Conservation (phyloP, 371 early-diverging fungal genomes). For the Saksenaea vasiformis region DNA sequence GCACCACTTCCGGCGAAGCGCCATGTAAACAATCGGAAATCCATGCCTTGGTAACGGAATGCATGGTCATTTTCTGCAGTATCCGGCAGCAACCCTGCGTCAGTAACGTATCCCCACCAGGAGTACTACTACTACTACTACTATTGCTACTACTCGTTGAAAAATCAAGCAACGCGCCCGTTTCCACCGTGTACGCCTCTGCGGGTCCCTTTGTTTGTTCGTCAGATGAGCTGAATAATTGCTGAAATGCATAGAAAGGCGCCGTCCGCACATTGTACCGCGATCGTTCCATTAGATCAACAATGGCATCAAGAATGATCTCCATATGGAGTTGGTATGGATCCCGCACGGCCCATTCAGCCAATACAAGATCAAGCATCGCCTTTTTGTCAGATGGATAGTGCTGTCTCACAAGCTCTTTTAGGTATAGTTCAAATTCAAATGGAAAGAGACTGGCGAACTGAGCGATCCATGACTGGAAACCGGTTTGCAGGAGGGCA, state of each 20-base stretch:
- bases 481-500: conserved; percentile 10
- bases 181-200: conserved; percentile 21
- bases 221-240: conserved; percentile 25
- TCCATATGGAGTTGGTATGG: conserved; percentile 22
- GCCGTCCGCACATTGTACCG: conserved; percentile 29
- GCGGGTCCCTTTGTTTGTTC: conserved; percentile 10
- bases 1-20: conserved; percentile 19
- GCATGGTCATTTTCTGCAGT: conserved; percentile 21
- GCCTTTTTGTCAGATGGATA: conserved; percentile 38
- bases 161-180: conserved; percentile 35
- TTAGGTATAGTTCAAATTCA: conserved; percentile 27
- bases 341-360: conserved; percentile 37
- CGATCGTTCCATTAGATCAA: conserved; percentile 7
- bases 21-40: conserved; percentile 22
- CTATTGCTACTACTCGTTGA: conserved; percentile 8
- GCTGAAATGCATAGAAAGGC: conserved; percentile 41
- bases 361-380: conserved; percentile 32
- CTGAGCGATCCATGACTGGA: conserved; percentile 12
- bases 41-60: conserved; percentile 18
- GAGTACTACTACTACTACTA: too few relatives aligned
- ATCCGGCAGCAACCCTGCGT: conserved; percentile 24
- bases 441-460: conserved; percentile 8
- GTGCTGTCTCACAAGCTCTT: conserved; percentile 15
- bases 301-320: conserved; percentile 25
- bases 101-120: background rate